phyloP scores from a whole-genome alignment of 106 monocot genomes.

The Cymbidium sinense region DNA sequence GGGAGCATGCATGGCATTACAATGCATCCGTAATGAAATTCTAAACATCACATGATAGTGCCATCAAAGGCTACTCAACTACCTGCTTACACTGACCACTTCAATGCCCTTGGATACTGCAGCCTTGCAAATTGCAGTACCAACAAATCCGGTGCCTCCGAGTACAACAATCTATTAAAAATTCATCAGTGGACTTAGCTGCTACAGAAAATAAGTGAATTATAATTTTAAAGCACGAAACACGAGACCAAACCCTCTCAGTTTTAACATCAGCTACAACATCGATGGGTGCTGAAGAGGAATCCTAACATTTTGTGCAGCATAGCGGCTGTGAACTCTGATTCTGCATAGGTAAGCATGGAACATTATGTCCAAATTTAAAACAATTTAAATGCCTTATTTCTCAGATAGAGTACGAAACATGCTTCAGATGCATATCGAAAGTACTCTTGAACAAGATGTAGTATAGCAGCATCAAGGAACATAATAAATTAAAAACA shows the following conservation, averaged over 20 bases:
- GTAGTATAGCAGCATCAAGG: not conserved
- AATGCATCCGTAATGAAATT: not conserved
- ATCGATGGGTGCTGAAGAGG: constrained; percentile 52
- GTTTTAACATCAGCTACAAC: constrained; percentile 66
- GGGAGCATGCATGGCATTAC: not conserved
- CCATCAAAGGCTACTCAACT: constrained; percentile 1
- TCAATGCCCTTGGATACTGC: constrained; percentile 94
- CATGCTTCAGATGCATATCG: not conserved
- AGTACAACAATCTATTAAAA: constrained; percentile 74
- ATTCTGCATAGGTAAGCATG: not conserved
- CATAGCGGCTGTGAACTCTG: constrained; percentile 14
- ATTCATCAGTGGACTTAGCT: not conserved
- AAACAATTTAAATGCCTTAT: not conserved
- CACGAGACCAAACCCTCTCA: constrained; percentile 34
- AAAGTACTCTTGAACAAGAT: not conserved
- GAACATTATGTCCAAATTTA: not conserved
- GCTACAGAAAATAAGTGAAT: not conserved
- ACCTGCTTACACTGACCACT: constrained; percentile 95
- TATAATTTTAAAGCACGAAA: not conserved
- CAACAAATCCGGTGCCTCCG: constrained; percentile 76
- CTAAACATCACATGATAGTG: not conserved
- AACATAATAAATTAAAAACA: not conserved
- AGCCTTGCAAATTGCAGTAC: constrained; percentile 95
- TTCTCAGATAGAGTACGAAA: not conserved
- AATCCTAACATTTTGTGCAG: constrained; percentile 32